Percentiles rank a stretch among this genome's conserved stretches.
Evolutionary conservation across 2,329 filamentous ascomycete species (phyloP).

Genomic region (Podosphaera xanthii): DNA sequence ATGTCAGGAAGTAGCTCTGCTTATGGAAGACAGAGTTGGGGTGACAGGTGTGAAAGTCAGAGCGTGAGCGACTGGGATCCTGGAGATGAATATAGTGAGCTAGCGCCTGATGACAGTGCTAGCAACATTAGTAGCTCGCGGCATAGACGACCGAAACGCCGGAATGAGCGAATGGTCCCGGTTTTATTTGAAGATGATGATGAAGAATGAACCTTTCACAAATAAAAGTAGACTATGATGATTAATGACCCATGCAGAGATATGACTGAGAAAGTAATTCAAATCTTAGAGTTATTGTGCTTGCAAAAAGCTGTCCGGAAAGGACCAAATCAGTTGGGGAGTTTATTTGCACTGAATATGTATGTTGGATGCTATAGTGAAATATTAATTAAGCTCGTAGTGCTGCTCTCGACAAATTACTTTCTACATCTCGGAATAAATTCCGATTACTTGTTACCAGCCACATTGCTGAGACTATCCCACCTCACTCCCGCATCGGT

Average conservation of each 20-base stretch:
- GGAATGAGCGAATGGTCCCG: constrained; percentile 46
- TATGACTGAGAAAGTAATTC: too few species aligned
- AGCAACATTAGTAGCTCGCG: constrained; percentile 58
- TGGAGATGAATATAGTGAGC: constrained; percentile 30
- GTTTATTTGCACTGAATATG: too few species aligned
- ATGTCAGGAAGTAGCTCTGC: constrained; percentile 16
- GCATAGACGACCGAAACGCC: constrained; percentile 41
- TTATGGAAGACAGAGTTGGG: constrained; percentile 15
- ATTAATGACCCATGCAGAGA: not conserved
- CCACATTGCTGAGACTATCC: too few species aligned
- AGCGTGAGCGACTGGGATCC: constrained; percentile 16
- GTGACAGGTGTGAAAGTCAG: constrained; percentile 24
- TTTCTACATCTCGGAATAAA: too few species aligned
- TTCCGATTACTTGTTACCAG: too few species aligned
- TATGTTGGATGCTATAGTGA: too few species aligned
- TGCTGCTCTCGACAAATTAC: too few species aligned
- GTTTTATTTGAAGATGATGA: constrained; percentile 50
- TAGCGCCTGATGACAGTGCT: constrained; percentile 58
- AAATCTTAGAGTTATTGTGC: too few species aligned
- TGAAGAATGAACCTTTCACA: constrained; percentile 14
- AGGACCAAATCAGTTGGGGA: too few species aligned
- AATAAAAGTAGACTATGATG: not conserved
- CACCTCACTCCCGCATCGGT: too few species aligned
- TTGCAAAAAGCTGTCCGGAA: too few species aligned
- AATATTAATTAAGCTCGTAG: too few species aligned